Conservation (phyloP, 257 asterid genomes). For the Solanum lignicaule region DNA sequence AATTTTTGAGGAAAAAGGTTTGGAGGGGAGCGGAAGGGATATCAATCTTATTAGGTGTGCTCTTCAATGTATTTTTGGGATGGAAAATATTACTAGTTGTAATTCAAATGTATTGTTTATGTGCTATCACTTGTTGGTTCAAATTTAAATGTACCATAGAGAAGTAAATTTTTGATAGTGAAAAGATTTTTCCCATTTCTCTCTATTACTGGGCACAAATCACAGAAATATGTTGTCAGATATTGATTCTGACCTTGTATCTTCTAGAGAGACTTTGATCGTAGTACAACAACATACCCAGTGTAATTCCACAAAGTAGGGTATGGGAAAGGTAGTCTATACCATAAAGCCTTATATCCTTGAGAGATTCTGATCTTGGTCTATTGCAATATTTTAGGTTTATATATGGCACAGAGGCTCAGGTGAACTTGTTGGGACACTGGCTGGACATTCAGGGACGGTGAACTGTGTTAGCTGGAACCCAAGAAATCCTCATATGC, state of each 20-base stretch:
- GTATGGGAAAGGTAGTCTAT: not conserved
- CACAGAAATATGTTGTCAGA: not conserved
- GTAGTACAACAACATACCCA: not conserved
- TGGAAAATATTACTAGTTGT: not conserved
- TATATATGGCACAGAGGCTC: conserved; percentile 75
- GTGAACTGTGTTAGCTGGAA: conserved; percentile 95
- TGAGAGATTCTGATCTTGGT: not conserved
- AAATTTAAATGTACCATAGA: not conserved
- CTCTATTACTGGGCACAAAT: not conserved
- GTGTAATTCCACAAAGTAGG: not conserved
- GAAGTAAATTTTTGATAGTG: not conserved
- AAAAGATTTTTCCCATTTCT: not conserved
- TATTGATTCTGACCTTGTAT: not conserved
- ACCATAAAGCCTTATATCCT: not conserved
- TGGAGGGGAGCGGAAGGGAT: not conserved
- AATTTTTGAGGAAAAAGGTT: not conserved
- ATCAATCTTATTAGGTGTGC: not conserved
- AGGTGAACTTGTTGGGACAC: conserved; percentile 44
- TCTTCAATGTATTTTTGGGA: not conserved
- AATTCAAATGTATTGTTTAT: not conserved
- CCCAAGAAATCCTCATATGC: conserved; percentile 71
- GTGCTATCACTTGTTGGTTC: not conserved
- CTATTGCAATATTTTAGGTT: conserved; percentile 31
- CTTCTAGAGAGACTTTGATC: not conserved
- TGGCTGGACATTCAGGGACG: conserved; percentile 69